These are phyloP conservation scores for Pseudozyma hubeiensis DNA, from an alignment of 1,284 basidiomycete species.

Conservation along the genomic window DNA sequence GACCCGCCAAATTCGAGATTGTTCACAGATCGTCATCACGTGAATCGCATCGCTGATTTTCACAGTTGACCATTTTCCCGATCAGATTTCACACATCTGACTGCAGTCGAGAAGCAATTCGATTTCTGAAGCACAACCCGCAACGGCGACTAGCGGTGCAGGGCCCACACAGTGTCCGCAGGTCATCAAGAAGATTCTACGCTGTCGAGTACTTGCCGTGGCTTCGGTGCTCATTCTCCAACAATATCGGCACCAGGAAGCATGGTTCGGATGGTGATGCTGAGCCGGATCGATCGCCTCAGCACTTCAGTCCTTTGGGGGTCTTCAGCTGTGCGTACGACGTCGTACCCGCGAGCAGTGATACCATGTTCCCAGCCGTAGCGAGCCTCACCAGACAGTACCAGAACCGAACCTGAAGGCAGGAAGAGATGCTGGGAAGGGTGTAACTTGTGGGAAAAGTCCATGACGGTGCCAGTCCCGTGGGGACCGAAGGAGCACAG, in stretches of 20 bases:
- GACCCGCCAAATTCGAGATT: not conserved
- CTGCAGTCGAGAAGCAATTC: too few relatives aligned
- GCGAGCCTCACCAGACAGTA: conserved; percentile 69
- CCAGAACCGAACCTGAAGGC: conserved; percentile 69
- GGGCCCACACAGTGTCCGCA: too few relatives aligned
- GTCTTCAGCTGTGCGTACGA: conserved; percentile 6
- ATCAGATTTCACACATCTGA: not conserved
- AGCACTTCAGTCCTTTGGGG: conserved; percentile 6
- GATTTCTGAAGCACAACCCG: not conserved
- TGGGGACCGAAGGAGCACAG: conserved; percentile 51
- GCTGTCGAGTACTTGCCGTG: too few relatives aligned
- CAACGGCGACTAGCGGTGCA: too few relatives aligned
- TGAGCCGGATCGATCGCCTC: conserved; percentile 38
- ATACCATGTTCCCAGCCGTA: conserved; percentile 72
- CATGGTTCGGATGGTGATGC: conserved; percentile 57
- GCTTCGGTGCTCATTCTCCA: conserved; percentile 12
- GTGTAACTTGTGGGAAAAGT: conserved; percentile 30
- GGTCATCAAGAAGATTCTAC: not conserved
- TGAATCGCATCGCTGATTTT: conserved; percentile 5
- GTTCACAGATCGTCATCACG: conserved; percentile 2
- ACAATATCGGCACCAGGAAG: conserved; percentile 53
- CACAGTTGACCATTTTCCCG: not conserved
- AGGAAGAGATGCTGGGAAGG: conserved; percentile 64
- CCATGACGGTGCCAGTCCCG: conserved; percentile 51
- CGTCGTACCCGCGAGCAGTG: conserved; percentile 29